Evolutionary conservation across 345 rosid species (phyloP).

Genomic region (Excoecaria cochinchinensis): DNA sequence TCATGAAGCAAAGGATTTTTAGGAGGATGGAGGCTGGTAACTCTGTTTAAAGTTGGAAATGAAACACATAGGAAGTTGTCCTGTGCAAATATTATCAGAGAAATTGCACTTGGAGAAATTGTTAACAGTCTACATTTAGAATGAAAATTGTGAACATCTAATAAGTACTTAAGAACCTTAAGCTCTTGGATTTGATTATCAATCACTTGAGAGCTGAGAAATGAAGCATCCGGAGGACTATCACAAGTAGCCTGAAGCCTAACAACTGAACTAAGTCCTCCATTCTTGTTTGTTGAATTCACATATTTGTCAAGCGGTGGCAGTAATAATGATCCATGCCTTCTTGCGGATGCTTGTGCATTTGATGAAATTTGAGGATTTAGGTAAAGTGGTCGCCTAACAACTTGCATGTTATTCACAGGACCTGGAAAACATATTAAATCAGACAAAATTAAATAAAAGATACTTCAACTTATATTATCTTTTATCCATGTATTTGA

Average conservation of each 20-base stretch:
- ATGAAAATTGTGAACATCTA: background rate
- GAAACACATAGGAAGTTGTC: background rate
- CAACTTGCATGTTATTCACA: constrained; percentile 63
- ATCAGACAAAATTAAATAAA: background rate
- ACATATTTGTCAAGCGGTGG: constrained; percentile 68
- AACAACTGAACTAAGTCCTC: constrained; percentile 33
- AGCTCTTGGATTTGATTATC: constrained; percentile 61
- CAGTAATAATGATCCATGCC: constrained; percentile 42
- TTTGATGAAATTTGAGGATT: constrained; percentile 24
- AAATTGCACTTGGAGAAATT: background rate
- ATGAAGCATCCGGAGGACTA: constrained; percentile 30
- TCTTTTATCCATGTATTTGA: background rate
- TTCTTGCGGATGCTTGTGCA: constrained; percentile 47
- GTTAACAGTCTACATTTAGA: background rate
- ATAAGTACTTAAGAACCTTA: constrained; percentile 47
- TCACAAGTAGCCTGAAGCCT: constrained; percentile 37
- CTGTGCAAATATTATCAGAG: background rate
- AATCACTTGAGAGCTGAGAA: constrained; percentile 44
- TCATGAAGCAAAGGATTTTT: background rate
- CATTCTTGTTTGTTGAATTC: constrained; percentile 40
- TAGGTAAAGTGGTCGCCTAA: constrained; percentile 36
- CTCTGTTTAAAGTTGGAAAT: background rate
- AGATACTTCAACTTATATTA: background rate
- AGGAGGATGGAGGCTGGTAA: background rate
- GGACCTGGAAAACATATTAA: constrained; percentile 42